Base-by-base conservation (phyloP, 257 asterid species). In the Eucommia ulmoides region DNA sequence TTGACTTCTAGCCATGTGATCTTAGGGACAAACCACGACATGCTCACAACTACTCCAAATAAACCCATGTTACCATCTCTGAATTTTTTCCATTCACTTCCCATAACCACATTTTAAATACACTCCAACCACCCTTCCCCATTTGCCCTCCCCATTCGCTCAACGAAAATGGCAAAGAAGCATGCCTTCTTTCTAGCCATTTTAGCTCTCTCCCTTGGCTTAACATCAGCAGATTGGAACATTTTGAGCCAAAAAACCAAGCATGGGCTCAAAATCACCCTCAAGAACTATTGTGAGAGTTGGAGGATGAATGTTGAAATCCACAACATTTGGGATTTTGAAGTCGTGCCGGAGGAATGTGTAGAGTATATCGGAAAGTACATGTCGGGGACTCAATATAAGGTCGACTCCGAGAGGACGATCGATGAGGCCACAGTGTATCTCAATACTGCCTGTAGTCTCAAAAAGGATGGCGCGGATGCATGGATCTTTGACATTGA, bases 281-380 rank as follows among this genome's bases (percentile, higher is more conserved):
- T 82, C 22, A 85, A 73, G 66, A 82, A 85, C 49, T 84, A 68
- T 63, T 82, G 95, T 19, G 91, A 84, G 53, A 69, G 83, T 14
- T 85, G 93, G 95, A 63, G 91, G 62, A 73, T 85, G 73, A 79
- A 85, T 29, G 93, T 79, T 4, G 92, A 85, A 77, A 65, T 85
- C 0, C 80, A 75, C 71, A 85, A 79, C 57, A 67, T 79, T 22
- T 49, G 62, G 26, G 73, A 71, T 19, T 82, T 70, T 46, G 85
- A 70, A 1, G 72, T 70, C 17, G 81, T 84, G 21, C 95, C 91
- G 3, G 75, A 79, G 16, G 93, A 85, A 53, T 85, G 93, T 35
- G 85, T 73, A 24, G 53, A 71, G 0, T 73, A 59, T 56, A 67
- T 85, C 0, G 73, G 64, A 0, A 85, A 82, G 19, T 82, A 85